Conservation (phyloP, 2,329 filamentous ascomycete genomes). For the Beauveria brongniartii region DNA sequence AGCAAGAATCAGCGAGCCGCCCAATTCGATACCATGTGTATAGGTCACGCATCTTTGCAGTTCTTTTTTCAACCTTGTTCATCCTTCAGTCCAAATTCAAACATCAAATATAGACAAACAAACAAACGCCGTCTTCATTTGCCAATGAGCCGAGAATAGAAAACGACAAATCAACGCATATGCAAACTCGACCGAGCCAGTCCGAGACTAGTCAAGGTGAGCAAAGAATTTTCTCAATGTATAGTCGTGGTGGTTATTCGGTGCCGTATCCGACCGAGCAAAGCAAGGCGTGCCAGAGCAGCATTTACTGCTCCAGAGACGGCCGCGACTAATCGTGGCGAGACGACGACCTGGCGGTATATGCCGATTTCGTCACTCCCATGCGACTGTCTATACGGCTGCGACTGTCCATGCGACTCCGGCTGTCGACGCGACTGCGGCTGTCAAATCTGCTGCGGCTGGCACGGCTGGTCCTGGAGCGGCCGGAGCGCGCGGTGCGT, state of each 20-base stretch:
- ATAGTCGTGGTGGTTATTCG: neutral
- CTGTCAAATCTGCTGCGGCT: slow-evolving; percentile 1
- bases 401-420: neutral
- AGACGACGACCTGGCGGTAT: slow-evolving; percentile 20
- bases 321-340: neutral
- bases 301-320: neutral
- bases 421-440: slow-evolving; percentile 7
- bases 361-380: slow-evolving; percentile 20
- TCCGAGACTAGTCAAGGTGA: neutral
- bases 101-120: neutral
- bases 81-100: neutral
- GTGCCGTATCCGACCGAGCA: neutral
- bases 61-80: neutral
- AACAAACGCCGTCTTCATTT: neutral
- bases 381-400: neutral
- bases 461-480: slow-evolving; percentile 21
- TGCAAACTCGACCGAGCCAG: neutral
- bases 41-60: neutral
- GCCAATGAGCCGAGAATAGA: neutral
- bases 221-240: neutral
- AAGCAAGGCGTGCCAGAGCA: too few species aligned
- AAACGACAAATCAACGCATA: neutral
- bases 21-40: neutral
- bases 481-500: neutral
- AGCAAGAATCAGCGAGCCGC: neutral